A percentile compares a stretch with the other conserved stretches of the same genome.
Conservation (phyloP, 768 basidiomycete species). For the Strobilomyces dryophilus region DNA sequence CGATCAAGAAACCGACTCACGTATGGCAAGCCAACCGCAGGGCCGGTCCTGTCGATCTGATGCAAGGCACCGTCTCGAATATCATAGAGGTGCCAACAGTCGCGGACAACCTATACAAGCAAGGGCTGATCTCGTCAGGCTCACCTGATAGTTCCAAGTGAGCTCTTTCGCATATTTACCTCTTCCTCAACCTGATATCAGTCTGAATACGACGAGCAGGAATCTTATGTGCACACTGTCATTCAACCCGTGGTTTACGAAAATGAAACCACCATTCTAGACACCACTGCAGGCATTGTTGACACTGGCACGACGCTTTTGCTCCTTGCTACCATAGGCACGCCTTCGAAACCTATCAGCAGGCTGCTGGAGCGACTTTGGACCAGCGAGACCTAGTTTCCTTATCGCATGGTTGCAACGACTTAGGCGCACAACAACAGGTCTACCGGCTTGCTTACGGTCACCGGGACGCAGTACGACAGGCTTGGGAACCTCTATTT, state of each 20-base stretch:
- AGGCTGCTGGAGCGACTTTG: constrained; percentile 47
- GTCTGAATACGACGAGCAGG: not conserved
- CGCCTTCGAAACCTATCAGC: constrained; percentile 52
- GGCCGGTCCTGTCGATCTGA: constrained; percentile 51
- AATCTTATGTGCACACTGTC: constrained; percentile 35
- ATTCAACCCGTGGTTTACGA: constrained; percentile 38
- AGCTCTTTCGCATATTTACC: not conserved
- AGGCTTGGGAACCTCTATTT: constrained; percentile 52
- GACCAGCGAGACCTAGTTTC: constrained; percentile 39
- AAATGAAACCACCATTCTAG: constrained; percentile 29
- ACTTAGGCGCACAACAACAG: constrained; percentile 21
- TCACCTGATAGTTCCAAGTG: constrained; percentile 45
- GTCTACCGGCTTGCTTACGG: constrained; percentile 51
- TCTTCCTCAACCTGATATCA: not conserved
- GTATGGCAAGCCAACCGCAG: constrained; percentile 19
- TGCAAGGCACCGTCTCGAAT: constrained; percentile 39
- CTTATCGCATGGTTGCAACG: not conserved
- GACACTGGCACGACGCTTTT: constrained; percentile 54
- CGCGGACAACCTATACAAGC: constrained; percentile 48
- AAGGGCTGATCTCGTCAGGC: constrained; percentile 43
- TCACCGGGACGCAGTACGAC: constrained; percentile 46
- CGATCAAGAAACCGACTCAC: not conserved
- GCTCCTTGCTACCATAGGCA: constrained; percentile 55
- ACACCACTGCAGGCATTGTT: constrained; percentile 42
- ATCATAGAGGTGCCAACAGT: constrained; percentile 46